A percentile compares a stretch with the other conserved stretches of the same genome.
Conservation (phyloP, 2,329 filamentous ascomycete species). For the Talaromyces pinophilus region DNA sequence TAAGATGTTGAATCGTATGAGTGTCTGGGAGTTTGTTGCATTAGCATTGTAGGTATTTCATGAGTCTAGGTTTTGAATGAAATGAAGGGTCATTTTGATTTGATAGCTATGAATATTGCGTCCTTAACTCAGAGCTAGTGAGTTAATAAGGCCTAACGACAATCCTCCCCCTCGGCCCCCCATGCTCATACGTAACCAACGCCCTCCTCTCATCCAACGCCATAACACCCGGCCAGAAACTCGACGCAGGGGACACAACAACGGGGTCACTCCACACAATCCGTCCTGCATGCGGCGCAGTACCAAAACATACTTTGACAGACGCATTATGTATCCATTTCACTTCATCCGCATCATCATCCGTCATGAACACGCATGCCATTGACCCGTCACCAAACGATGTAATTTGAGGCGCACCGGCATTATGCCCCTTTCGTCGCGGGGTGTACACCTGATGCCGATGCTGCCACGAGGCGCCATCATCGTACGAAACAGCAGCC, state of each 20-base stretch:
- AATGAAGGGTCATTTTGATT: background rate
- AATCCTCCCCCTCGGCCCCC: slow-evolving; percentile 32
- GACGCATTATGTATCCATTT: slow-evolving; percentile 46
- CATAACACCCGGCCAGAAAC: slow-evolving; percentile 46
- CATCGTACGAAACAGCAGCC: slow-evolving; percentile 50
- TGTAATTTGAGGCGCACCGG: slow-evolving; percentile 51
- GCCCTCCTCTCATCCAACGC: slow-evolving; percentile 32
- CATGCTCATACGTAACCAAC: slow-evolving; percentile 35
- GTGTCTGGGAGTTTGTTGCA: slow-evolving; percentile 11
- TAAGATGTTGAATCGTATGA: background rate
- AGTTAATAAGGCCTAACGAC: slow-evolving; percentile 27
- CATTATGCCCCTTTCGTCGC: slow-evolving; percentile 40
- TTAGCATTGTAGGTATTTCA: slow-evolving; percentile 3
- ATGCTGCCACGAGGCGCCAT: slow-evolving; percentile 44
- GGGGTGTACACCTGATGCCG: slow-evolving; percentile 48
- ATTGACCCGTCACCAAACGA: slow-evolving; percentile 44
- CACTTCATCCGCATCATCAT: slow-evolving; percentile 43
- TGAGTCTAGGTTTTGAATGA: background rate
- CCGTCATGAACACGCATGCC: slow-evolving; percentile 52
- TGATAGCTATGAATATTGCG: background rate
- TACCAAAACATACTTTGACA: slow-evolving; percentile 46
- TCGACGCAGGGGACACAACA: slow-evolving; percentile 35
- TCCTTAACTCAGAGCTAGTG: background rate
- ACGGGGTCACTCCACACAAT: slow-evolving; percentile 39
- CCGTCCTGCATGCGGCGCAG: slow-evolving; percentile 36